phyloP scores from a whole-genome alignment of 1,139 yeast species.

The Pichia sp. region DNA sequence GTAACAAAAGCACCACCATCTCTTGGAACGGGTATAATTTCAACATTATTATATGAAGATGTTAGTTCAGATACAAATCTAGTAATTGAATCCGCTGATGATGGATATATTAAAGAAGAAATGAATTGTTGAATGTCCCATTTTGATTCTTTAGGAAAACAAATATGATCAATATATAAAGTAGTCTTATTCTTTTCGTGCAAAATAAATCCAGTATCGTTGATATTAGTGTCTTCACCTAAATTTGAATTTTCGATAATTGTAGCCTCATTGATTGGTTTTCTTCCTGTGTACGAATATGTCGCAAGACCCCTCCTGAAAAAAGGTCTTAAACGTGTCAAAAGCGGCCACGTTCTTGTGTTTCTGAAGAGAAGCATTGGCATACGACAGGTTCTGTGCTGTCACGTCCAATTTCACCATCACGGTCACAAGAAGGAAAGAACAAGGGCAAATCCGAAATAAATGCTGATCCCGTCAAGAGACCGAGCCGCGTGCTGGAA shows the following conservation, averaged over 20 bases:
- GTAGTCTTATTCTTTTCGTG: constrained; percentile 48
- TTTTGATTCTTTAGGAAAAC: constrained; percentile 36
- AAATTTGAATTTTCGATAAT: constrained; percentile 18
- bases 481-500: too few relatives aligned
- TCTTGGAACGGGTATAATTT: constrained; percentile 60
- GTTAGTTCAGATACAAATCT: constrained; percentile 23
- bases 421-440: too few relatives aligned
- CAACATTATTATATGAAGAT: constrained; percentile 23
- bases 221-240: constrained; percentile 45
- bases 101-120: constrained; percentile 23
- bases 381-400: too few relatives aligned
- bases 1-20: constrained; percentile 95
- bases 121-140: constrained; percentile 28
- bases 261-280: constrained; percentile 18
- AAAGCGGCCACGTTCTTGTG: too few relatives aligned
- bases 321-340: not conserved
- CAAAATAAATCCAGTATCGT: constrained; percentile 55
- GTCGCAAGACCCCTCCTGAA: not conserved
- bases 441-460: too few relatives aligned
- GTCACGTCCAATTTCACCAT: too few relatives aligned
- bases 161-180: constrained; percentile 47
- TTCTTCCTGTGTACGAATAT: constrained; percentile 6
- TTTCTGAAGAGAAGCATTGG: too few relatives aligned
- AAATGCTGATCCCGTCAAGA: too few relatives aligned
- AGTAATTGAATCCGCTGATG: constrained; percentile 24